These are phyloP conservation scores for Diplodia mutila DNA, from an alignment of 2,329 filamentous ascomycete genomes.

Conservation along the genomic window DNA sequence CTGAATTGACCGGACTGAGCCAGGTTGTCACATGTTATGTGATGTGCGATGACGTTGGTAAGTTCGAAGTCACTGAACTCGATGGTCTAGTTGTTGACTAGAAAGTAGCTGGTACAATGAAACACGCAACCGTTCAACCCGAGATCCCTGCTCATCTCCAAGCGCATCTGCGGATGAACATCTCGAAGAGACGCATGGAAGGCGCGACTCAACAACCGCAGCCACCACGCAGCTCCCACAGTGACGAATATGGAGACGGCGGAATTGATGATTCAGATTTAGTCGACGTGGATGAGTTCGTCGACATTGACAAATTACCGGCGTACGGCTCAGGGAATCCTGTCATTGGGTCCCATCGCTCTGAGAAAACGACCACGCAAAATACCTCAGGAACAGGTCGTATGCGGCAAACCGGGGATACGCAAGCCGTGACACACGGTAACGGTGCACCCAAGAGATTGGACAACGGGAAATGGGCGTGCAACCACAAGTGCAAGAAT, in stretches of 20 bases:
- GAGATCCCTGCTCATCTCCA: slow-evolving; percentile 54
- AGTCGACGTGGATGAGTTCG: slow-evolving; percentile 28
- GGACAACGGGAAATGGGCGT: slow-evolving; percentile 72
- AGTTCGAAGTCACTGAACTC: slow-evolving; percentile 27
- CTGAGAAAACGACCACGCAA: slow-evolving; percentile 10
- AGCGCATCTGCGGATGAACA: slow-evolving; percentile 28
- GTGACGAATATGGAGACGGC: slow-evolving; percentile 59
- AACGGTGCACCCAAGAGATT: slow-evolving; percentile 56
- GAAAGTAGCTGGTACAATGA: slow-evolving; percentile 57
- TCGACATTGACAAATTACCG: slow-evolving; percentile 53
- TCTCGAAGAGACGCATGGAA: slow-evolving; percentile 37
- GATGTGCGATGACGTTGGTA: slow-evolving; percentile 83
- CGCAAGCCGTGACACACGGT: slow-evolving; percentile 1
- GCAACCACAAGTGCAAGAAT: slow-evolving; percentile 71
- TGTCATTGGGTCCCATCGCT: background rate
- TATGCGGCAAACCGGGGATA: slow-evolving; percentile 24
- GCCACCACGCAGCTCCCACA: slow-evolving; percentile 11
- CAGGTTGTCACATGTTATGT: slow-evolving; percentile 69
- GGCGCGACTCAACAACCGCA: slow-evolving; percentile 4
- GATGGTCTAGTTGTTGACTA: background rate
- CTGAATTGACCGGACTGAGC: slow-evolving; percentile 57
- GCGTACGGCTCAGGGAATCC: slow-evolving; percentile 29
- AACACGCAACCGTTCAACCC: slow-evolving; percentile 57
- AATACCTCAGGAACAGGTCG: slow-evolving; percentile 1
- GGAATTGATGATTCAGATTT: slow-evolving; percentile 58